These are phyloP conservation scores for Thielaviopsis punctulata DNA, from an alignment of 2,329 filamentous ascomycete genomes.

Conservation along the genomic window DNA sequence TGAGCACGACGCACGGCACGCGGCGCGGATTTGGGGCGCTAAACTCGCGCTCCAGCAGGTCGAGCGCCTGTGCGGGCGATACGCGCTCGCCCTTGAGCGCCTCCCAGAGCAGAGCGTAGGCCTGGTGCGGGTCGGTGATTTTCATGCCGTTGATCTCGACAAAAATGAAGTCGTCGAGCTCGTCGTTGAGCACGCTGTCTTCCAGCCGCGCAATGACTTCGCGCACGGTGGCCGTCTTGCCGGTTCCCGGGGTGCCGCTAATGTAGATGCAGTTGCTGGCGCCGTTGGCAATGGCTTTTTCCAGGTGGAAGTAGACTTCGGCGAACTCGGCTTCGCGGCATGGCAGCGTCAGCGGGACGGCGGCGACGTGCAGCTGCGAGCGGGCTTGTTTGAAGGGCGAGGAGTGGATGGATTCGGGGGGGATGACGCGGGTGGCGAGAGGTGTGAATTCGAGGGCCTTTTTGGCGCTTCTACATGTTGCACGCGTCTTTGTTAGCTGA, in stretches of 20 bases:
- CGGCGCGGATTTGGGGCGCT: constrained; percentile 76
- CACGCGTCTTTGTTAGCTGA: neutral
- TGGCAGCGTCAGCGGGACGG: constrained; percentile 74
- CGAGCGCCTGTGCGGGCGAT: constrained; percentile 76
- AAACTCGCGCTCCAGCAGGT: constrained; percentile 83
- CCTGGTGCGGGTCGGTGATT: constrained; percentile 92
- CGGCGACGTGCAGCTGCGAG: constrained; percentile 78
- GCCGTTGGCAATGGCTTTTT: constrained; percentile 84
- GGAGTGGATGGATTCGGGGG: constrained; percentile 53
- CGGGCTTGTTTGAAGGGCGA: constrained; percentile 88
- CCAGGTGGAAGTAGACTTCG: constrained; percentile 81
- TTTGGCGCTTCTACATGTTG: constrained; percentile 12
- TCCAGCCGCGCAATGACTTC: constrained; percentile 86
- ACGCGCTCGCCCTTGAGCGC: constrained; percentile 86
- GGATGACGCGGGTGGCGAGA: constrained; percentile 71
- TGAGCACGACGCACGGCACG: constrained; percentile 88
- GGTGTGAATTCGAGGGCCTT: constrained; percentile 91
- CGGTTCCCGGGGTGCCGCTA: constrained; percentile 92
- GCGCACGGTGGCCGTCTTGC: constrained; percentile 91
- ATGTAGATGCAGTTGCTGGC: constrained; percentile 97
- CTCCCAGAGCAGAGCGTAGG: constrained; percentile 90
- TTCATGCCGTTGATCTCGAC: constrained; percentile 99
- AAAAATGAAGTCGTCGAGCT: constrained; percentile 96
- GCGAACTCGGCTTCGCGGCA: constrained; percentile 87
- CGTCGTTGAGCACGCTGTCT: constrained; percentile 70